phyloP scores from a whole-genome alignment of 1,139 yeast genomes.

The Saccharomyces pastorianus region DNA sequence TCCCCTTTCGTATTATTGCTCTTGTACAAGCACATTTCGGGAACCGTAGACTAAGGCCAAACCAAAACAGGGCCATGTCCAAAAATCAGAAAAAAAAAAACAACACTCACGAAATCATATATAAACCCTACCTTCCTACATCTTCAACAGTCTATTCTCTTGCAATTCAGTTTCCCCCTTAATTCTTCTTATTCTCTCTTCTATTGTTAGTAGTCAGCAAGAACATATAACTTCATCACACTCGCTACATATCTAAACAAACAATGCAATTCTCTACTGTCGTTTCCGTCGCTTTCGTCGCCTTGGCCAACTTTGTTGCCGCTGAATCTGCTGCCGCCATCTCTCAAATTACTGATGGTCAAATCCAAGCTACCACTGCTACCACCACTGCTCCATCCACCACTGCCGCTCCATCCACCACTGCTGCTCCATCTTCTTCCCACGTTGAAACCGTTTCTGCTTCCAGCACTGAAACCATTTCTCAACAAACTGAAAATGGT shows the following conservation, averaged over 20 bases:
- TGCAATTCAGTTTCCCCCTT: background rate
- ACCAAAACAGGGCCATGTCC: background rate
- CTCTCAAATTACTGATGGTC: no score
- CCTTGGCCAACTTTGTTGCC: no score
- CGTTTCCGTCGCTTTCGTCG: no score
- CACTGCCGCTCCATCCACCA: slow-evolving; percentile 4
- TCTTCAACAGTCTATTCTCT: background rate
- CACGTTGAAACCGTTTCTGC: background rate
- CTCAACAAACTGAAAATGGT: no score
- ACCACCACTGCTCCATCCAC: slow-evolving; percentile 25
- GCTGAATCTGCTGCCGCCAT: no score
- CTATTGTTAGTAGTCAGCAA: background rate
- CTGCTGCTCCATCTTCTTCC: background rate
- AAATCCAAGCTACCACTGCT: slow-evolving; percentile 8
- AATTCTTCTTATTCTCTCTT: background rate
- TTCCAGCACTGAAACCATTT: background rate
- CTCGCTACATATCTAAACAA: slow-evolving; percentile 21
- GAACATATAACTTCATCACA: background rate
- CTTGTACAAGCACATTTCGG: background rate
- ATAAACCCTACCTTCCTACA: background rate
- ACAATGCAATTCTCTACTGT: no score
- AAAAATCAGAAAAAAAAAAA: background rate
- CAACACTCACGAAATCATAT: background rate
- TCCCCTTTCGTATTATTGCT: background rate
- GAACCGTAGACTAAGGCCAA: background rate